These are phyloP conservation scores for Hanseniaspora thailandica DNA, from an alignment of 805 yeast genomes.

Conservation along the genomic window DNA sequence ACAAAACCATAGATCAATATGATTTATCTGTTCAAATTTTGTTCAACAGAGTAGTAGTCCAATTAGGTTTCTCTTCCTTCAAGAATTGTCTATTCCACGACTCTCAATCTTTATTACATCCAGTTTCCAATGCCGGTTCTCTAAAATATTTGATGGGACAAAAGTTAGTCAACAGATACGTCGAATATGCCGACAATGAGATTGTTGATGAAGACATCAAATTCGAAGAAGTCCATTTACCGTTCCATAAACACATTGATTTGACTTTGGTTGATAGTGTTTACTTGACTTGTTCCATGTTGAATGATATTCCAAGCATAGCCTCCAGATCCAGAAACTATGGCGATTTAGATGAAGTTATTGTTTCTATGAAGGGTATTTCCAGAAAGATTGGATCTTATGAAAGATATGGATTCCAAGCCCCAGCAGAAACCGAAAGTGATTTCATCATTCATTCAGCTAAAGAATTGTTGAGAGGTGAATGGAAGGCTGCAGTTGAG, in stretches of 20 bases:
- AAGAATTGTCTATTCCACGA: conserved; percentile 76
- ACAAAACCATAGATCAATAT: conserved; percentile 61
- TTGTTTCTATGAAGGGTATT: conserved; percentile 62
- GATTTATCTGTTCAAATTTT: conserved; percentile 81
- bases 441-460: conserved; percentile 92
- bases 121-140: conserved; percentile 73
- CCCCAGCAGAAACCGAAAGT: conserved; percentile 94
- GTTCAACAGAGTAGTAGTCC: conserved; percentile 91
- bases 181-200: conserved; percentile 25
- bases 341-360: conserved; percentile 50
- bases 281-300: conserved; percentile 76
- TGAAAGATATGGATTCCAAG: conserved; percentile 88
- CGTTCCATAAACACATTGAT: conserved; percentile 97
- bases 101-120: conserved; percentile 75
- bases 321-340: conserved; percentile 51
- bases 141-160: conserved; percentile 90
- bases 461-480: conserved; percentile 72
- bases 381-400: conserved; percentile 83
- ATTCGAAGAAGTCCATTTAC: conserved; percentile 58
- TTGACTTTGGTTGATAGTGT: conserved; percentile 89
- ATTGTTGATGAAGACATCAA: conserved; percentile 32
- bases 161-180: conserved; percentile 55
- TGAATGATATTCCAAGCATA: conserved; percentile 83
- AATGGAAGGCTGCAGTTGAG: conserved; percentile 70
- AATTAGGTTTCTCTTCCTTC: conserved; percentile 92